phyloP scores from a whole-genome alignment of 2,329 filamentous ascomycete species.

The Trichocomaceae sp. region DNA sequence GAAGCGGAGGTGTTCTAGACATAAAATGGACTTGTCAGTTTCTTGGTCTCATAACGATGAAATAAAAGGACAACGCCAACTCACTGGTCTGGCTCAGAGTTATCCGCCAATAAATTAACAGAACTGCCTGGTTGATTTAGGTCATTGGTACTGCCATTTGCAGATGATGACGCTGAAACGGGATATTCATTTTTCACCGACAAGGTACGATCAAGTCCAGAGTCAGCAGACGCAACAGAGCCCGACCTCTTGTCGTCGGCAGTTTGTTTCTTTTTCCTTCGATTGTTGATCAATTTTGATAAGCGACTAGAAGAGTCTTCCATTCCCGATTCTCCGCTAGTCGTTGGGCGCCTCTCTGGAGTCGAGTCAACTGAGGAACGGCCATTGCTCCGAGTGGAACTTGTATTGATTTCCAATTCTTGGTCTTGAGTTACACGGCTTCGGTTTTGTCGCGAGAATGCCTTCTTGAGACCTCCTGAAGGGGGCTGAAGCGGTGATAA shows the following conservation, averaged over 20 bases:
- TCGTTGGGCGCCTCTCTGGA: conserved; percentile 31
- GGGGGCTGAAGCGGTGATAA: conserved; percentile 18
- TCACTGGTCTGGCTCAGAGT: conserved; percentile 38
- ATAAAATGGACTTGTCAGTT: conserved; percentile 14
- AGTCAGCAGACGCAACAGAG: conserved; percentile 7
- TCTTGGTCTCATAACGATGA: not conserved
- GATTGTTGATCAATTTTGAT: conserved; percentile 45
- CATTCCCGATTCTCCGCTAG: conserved; percentile 25
- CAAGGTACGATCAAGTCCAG: not conserved
- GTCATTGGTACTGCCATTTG: conserved; percentile 18
- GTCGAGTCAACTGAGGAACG: conserved; percentile 35
- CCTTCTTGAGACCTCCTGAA: conserved; percentile 30
- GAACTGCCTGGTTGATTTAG: conserved; percentile 18
- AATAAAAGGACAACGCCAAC: conserved; percentile 8
- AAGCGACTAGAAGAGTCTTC: conserved; percentile 40
- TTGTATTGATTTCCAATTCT: conserved; percentile 28
- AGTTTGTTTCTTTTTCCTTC: conserved; percentile 40
- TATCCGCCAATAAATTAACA: conserved; percentile 29
- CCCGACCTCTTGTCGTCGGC: conserved; percentile 17
- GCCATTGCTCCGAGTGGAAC: conserved; percentile 28
- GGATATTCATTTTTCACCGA: conserved; percentile 22
- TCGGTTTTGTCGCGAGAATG: conserved; percentile 30
- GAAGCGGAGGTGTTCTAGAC: conserved; percentile 40
- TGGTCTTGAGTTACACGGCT: conserved; percentile 29
- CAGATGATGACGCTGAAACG: conserved; percentile 21